Evolutionary conservation across 179 eudicot genomes (phyloP), one percentile per base, ranked within the genome.

Genomic region (Corrigiola litoralis): DNA sequence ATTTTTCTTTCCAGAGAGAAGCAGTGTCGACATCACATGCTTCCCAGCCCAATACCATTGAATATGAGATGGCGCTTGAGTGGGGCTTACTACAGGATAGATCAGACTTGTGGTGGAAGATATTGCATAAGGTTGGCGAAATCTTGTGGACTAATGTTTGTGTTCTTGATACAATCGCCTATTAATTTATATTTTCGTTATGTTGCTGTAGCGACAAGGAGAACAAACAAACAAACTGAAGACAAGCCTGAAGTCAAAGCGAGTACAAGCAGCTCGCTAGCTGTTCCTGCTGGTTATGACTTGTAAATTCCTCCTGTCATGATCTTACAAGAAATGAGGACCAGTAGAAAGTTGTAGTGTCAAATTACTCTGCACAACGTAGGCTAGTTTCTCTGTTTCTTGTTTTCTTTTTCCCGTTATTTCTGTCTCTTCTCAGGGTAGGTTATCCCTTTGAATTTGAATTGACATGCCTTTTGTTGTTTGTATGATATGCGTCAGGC

Each of bases 11-110:
- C 45, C 74, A 90, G 97, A 85, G 65, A 73, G 77, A 77, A 47
- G 97, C 97, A 24, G 84, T 88, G 21, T 86, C 97, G 45, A 88
- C 96, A 41, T 86, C 96, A 18, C 97, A 91, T 74, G 77, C 70
- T 75, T 72, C 96, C 63, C 96, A 91, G 76, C 56, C 86, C 1
- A 86, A 86, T 67, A 91, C 87, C 6, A 63, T 86, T 41, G 96
- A 91, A 72, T 86, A 74, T 77, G 94, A 84, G 46, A 69, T 91
- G 96, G 96, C 94, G 49, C 65, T 86, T 75, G 87, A 88, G 49
- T 91, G 97, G 97, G 71, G 77, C 29, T 56, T 84, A 68, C 77
- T 86, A 42, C 89, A 88, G 62, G 76, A 73, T 25, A 79, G 77
- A 83, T 80, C 87, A 12, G 75, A 73, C 1, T 12, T 41, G n/a